These are phyloP conservation scores for Lentinula lateritia DNA, from an alignment of 768 basidiomycete genomes.

Conservation along the genomic window DNA sequence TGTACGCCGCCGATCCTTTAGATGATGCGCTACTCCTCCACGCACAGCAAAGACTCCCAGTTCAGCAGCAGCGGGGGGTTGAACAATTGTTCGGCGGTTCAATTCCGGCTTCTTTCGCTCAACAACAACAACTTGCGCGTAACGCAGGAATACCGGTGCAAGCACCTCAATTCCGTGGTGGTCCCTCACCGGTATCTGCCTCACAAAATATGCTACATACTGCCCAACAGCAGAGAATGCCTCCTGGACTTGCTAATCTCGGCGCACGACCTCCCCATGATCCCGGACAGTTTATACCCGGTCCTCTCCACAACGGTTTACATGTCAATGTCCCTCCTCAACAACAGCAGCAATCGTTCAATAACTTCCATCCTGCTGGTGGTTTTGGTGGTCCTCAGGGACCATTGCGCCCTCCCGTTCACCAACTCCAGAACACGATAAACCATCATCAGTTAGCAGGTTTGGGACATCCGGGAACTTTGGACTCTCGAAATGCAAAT, in stretches of 20 bases:
- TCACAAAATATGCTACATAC: slow-evolving; percentile 40
- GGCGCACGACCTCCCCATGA: slow-evolving; percentile 81
- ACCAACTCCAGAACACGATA: slow-evolving; percentile 43
- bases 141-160: slow-evolving; percentile 52
- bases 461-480: slow-evolving; percentile 45
- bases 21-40: slow-evolving; percentile 62
- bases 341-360: slow-evolving; percentile 37
- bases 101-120: slow-evolving; percentile 42
- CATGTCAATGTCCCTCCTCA: slow-evolving; percentile 42
- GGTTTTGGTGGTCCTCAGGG: slow-evolving; percentile 37
- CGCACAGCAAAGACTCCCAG: slow-evolving; percentile 47
- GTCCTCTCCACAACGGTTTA: slow-evolving; percentile 38
- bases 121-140: slow-evolving; percentile 45
- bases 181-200: slow-evolving; percentile 54
- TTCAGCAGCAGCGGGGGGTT: slow-evolving; percentile 39
- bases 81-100: slow-evolving; percentile 51
- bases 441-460: slow-evolving; percentile 46
- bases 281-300: slow-evolving; percentile 56
- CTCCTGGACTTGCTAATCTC: slow-evolving; percentile 77
- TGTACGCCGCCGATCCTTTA: slow-evolving; percentile 51
- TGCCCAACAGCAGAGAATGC: slow-evolving; percentile 54
- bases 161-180: slow-evolving; percentile 62
- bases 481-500: slow-evolving; percentile 49
- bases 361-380: slow-evolving; percentile 41
- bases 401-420: slow-evolving; percentile 48